Conservation (phyloP, 2,329 filamentous ascomycete genomes). For the Talaromyces verruculosus region DNA sequence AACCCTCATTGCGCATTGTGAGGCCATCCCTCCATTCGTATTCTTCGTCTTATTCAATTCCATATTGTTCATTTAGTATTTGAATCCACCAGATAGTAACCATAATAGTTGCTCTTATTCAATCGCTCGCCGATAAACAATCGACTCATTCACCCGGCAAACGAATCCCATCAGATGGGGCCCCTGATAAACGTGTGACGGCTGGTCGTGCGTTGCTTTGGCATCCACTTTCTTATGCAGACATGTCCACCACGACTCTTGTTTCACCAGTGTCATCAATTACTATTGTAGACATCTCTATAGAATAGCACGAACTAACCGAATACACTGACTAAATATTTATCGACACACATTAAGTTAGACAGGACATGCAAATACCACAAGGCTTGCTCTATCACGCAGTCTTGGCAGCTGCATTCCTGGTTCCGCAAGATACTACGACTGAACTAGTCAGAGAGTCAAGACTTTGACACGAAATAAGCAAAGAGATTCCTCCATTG, state of each 20-base stretch:
- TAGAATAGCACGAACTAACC: background rate
- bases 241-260: too few relatives aligned
- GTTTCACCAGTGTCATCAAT: too few relatives aligned
- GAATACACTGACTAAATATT: background rate
- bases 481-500: background rate
- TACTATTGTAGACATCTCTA: background rate
- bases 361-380: background rate
- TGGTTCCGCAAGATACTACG: constrained; percentile 16
- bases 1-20: background rate
- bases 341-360: background rate
- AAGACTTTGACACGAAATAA: background rate
- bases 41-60: background rate
- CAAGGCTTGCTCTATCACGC: constrained; percentile 2
- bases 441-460: background rate
- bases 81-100: background rate
- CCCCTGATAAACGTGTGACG: constrained; percentile 1
- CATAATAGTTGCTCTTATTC: background rate
- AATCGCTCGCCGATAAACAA: background rate
- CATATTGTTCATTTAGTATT: background rate
- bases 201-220: constrained; percentile 10
- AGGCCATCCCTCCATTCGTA: background rate
- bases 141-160: background rate
- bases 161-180: background rate
- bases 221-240: constrained; percentile 11
- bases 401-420: constrained; percentile 20